phyloP scores from a whole-genome alignment of 257 asterid species.

The Solanum lignicaule region DNA sequence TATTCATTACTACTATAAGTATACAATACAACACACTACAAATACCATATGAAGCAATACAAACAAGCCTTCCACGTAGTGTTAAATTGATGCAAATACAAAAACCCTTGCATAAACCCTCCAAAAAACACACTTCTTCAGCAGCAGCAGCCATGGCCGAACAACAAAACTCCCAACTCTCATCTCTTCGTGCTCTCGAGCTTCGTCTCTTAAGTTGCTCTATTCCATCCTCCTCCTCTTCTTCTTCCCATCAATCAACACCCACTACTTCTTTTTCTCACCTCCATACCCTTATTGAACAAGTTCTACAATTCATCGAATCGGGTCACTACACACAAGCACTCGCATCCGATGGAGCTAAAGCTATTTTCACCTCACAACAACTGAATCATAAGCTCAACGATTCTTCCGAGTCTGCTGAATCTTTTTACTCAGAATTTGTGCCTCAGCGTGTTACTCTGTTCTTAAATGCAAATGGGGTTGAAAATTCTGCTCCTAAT shows the following conservation, averaged over 20 bases:
- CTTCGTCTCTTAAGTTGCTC: constrained; percentile 91
- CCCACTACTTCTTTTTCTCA: constrained; percentile 12
- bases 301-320: constrained; percentile 45
- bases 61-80: fast-evolving
- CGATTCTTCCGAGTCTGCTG: constrained; percentile 43
- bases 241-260: constrained; percentile 7
- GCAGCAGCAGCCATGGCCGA: constrained; percentile 8
- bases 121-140: background rate
- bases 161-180: background rate
- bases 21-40: no score
- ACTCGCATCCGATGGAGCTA: constrained; percentile 43
- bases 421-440: constrained; percentile 43
- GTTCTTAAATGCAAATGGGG: constrained; percentile 18
- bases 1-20: no score
- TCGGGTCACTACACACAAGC: constrained; percentile 57
- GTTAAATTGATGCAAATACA: background rate
- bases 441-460: constrained; percentile 45
- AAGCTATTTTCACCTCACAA: constrained; percentile 28
- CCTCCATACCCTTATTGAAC: constrained; percentile 30
- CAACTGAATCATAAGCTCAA: background rate
- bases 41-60: no score
- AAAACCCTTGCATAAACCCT: background rate
- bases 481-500: constrained; percentile 2
- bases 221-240: constrained; percentile 27
- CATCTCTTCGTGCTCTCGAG: constrained; percentile 50